Conservation (phyloP, 306 rosid species). For the Cicer bijugum region DNA sequence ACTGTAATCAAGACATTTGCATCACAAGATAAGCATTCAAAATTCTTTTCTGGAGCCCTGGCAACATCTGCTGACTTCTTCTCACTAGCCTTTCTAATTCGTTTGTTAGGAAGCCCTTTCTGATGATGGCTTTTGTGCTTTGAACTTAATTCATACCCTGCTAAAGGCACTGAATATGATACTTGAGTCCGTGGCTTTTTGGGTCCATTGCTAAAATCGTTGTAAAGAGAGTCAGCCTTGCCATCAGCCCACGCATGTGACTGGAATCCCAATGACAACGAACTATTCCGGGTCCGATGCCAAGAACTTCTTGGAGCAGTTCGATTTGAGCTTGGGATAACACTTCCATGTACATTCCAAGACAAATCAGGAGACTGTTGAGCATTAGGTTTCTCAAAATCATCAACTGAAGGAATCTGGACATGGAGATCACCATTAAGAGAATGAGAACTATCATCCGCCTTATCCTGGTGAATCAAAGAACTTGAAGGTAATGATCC, state of each 20-base stretch:
- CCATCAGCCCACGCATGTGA: constrained; percentile 80
- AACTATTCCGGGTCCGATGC: constrained; percentile 64
- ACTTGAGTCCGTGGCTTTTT: constrained; percentile 95
- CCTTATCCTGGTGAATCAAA: constrained; percentile 51
- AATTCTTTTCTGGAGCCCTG: constrained; percentile 63
- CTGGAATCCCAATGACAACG: constrained; percentile 59
- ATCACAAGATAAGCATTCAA: constrained; percentile 73
- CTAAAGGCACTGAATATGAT: constrained; percentile 75
- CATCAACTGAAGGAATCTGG: constrained; percentile 66
- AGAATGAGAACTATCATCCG: constrained; percentile 54
- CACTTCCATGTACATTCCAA: constrained; percentile 63
- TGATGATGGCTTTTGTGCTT: constrained; percentile 58
- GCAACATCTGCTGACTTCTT: constrained; percentile 68
- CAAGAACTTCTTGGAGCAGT: constrained; percentile 88
- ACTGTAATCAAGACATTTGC: constrained; percentile 77
- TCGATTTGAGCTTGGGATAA: constrained; percentile 70
- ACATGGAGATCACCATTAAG: constrained; percentile 59
- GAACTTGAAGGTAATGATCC: constrained; percentile 46
- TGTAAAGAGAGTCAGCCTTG: constrained; percentile 62
- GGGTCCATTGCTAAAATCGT: constrained; percentile 79
- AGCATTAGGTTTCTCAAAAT: constrained; percentile 57
- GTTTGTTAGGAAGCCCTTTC: constrained; percentile 71
- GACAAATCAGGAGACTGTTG: constrained; percentile 61
- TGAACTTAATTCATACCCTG: constrained; percentile 64
- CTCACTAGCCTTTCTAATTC: constrained; percentile 82